Evolutionary conservation across 2,329 filamentous ascomycete genomes (phyloP), one percentile per base, ranked within the genome.

Genomic region (Colletotrichum gigasporum): DNA sequence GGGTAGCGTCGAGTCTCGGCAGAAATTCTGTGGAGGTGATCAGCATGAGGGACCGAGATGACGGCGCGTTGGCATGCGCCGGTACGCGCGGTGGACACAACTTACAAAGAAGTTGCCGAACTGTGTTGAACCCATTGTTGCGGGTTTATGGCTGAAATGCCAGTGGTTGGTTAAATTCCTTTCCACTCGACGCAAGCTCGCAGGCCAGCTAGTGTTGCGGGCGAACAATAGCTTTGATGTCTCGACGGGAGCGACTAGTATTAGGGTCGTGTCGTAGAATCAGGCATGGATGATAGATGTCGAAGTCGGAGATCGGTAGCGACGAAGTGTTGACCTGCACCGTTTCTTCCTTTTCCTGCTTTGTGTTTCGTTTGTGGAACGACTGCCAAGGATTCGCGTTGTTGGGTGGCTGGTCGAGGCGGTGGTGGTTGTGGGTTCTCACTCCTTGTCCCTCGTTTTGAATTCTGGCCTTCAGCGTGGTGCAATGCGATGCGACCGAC

Each of bases 1-100:
- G 57, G 92, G 92, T 72, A 95, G 83, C 62, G 91, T 94, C 71
- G 92, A 92, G 80, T 94, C 91, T 75, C 87, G 90, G 84, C 92
- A 96, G 77, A 96, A 94, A 75, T 91, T 82, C 91, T 95, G 73
- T 73, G 63, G 20, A 37, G 10, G 11, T 20, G 22, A 34, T 64
- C 16, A 64, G 56, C 42, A 61, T 59, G 48, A 54, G 41, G 66
- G 70, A 70, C 66, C n/a, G 61, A 57, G 64, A 73, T 68, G 74
- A 71, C 26, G 67, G 65, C 62, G 69, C 60, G 66, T 70, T 20
- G 66, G 30, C n/a, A 51, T 14, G 22, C 26, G 14, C 10, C 14
- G 28, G 44, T 10, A 18, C 11, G 12, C 34, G 44, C 20, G 41
- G 28, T 45, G 10, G 42, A 58, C 14, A 41, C 18, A 7, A 70